These are phyloP conservation scores for Madurella fahalii DNA, from an alignment of 2,329 filamentous ascomycete genomes.

Conservation along the genomic window DNA sequence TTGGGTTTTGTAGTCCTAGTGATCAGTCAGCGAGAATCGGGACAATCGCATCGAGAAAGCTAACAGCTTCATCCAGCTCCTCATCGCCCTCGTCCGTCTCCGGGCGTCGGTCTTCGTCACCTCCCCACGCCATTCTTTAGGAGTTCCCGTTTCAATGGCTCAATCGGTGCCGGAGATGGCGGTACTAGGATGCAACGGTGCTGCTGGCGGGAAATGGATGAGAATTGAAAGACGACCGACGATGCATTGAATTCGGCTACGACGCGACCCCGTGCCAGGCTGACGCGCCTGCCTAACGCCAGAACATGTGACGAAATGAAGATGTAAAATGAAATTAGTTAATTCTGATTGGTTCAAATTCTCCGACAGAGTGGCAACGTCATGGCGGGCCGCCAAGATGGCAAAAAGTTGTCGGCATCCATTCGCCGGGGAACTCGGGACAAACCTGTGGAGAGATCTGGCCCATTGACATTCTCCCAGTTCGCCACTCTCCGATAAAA, in stretches of 20 bases:
- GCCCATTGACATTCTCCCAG: slow-evolving; percentile 4
- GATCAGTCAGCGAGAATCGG: slow-evolving; percentile 9
- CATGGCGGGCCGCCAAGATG: slow-evolving; percentile 12
- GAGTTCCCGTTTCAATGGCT: background rate
- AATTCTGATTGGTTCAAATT: slow-evolving; percentile 8
- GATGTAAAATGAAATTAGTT: slow-evolving; percentile 6
- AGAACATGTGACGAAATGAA: slow-evolving; percentile 21
- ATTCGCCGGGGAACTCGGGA: slow-evolving; percentile 1
- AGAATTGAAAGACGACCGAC: background rate
- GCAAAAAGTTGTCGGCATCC: slow-evolving; percentile 7
- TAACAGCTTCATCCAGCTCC: slow-evolving; percentile 38
- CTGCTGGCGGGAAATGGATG: background rate
- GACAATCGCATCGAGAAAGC: slow-evolving; percentile 11
- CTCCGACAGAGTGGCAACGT: slow-evolving; percentile 8
- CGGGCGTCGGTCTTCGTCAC: slow-evolving; percentile 46
- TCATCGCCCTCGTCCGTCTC: slow-evolving; percentile 69
- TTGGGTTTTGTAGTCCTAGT: slow-evolving; percentile 78
- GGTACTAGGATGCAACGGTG: background rate
- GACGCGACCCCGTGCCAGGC: slow-evolving; percentile 14
- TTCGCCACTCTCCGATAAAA: slow-evolving; percentile 3
- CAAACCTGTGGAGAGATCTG: slow-evolving; percentile 2
- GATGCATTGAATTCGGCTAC: background rate
- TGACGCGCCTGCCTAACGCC: slow-evolving; percentile 27
- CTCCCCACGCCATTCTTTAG: slow-evolving; percentile 30
- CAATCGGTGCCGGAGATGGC: background rate